phyloP scores from a whole-genome alignment of 2,329 filamentous ascomycete genomes.

The Alternaria hordeiaustralica region DNA sequence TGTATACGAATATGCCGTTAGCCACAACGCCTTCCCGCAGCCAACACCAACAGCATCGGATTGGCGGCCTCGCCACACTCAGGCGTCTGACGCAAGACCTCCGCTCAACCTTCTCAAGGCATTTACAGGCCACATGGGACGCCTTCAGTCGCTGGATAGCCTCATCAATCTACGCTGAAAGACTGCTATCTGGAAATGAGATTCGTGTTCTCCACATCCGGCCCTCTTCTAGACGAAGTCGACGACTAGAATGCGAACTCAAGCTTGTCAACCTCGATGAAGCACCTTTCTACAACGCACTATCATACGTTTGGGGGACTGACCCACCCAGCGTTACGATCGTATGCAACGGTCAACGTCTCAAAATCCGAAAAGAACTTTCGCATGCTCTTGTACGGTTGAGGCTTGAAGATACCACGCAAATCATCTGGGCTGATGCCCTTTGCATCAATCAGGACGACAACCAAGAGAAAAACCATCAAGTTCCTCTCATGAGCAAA shows the following conservation, averaged over 20 bases:
- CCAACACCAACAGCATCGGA: not conserved
- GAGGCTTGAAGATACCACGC: fast-evolving
- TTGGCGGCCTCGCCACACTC: not conserved
- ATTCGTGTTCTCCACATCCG: not conserved
- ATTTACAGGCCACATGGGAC: not conserved
- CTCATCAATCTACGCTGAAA: not conserved
- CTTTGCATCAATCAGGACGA: not conserved
- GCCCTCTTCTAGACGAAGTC: fast-evolving
- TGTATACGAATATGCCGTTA: fast-evolving
- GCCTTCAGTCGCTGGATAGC: too few relatives aligned
- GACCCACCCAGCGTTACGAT: not conserved
- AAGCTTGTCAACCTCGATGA: not conserved
- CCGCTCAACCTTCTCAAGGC: not conserved
- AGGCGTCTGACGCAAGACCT: not conserved
- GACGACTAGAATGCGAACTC: not conserved
- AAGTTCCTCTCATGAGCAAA: not conserved
- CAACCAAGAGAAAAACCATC: not conserved
- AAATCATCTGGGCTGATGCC: not conserved
- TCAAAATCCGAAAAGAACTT: not conserved
- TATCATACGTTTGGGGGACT: not conserved
- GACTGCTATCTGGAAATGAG: not conserved
- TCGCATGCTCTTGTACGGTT: not conserved
- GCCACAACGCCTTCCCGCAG: too few relatives aligned
- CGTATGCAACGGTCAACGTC: not conserved
- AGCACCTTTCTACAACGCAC: not conserved